Base-by-base conservation (phyloP, 2,329 filamentous ascomycete genomes). In the Plenodomus biglobosus region DNA sequence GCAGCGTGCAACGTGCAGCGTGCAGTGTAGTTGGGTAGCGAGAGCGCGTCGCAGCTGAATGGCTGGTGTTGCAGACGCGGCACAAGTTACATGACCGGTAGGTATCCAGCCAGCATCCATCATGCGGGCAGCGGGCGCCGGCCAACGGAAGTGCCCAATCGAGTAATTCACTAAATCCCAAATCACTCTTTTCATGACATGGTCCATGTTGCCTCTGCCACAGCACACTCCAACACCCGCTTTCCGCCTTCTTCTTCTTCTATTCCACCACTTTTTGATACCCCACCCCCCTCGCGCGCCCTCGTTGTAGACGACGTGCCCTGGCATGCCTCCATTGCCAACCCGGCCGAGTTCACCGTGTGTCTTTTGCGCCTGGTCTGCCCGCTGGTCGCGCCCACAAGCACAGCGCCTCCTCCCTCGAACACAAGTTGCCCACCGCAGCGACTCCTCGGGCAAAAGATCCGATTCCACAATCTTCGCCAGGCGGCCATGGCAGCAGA, bases 291-390 rank as follows among this genome's bases (percentile, higher is more conserved):
- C n/a, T n/a, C n/a, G n/a, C n/a, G n/a, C n/a, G n/a, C n/a, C n/a
- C n/a, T n/a, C n/a, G n/a, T n/a, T n/a, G n/a, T n/a, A n/a, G n/a
- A n/a, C n/a, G n/a, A n/a, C n/a, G n/a, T n/a, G n/a, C n/a, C 18
- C 47, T 54, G 56, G 55, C 42, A 71, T 71, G 69, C 61, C 57
- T 57, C 50, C 52, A 18, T 52, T 56, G 51, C 48, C 61, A 19
- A 45, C 57, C 35, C 67, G 58, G 56, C 65, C 61, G 46, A 55
- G 59, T 21, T 61, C 65, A 59, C 58, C 65, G 56, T 76, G 74
- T 69, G 64, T 75, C 39, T 68, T 73, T 54, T 76, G 75, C 66
- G 62, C 69, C 43, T 66, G 70, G 50, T 65, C 68, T 36, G 59
- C 60, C 37, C 64, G n/a, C n/a, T n/a, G 58, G 44, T 46, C 56